phyloP scores from a whole-genome alignment of 2,329 filamentous ascomycete genomes.

The Chaetoscypha palmicola region DNA sequence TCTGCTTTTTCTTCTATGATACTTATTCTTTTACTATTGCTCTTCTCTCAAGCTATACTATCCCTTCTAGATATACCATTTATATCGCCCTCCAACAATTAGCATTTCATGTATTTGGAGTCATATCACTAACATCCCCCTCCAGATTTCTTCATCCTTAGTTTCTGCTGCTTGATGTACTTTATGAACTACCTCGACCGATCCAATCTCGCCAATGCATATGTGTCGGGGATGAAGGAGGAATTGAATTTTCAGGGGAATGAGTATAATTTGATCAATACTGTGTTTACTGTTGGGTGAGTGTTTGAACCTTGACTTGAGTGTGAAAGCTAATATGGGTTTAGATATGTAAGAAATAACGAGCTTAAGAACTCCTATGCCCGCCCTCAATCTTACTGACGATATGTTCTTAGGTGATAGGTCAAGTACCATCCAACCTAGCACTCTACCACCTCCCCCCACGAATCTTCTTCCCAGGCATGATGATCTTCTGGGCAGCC shows the following conservation, averaged over 20 bases:
- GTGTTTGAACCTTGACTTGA: too few species aligned
- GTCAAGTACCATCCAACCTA: constrained; percentile 55
- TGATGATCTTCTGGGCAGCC: constrained; percentile 57
- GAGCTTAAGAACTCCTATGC: constrained; percentile 10
- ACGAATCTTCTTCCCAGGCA: constrained; percentile 55
- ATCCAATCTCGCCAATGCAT: constrained; percentile 46
- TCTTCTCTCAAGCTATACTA: too few species aligned
- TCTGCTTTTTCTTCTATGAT: too few species aligned
- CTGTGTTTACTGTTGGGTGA: constrained; percentile 35
- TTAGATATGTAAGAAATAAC: too few species aligned
- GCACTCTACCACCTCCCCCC: constrained; percentile 57
- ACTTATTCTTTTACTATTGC: too few species aligned
- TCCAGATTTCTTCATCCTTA: constrained; percentile 29
- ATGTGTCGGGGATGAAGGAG: constrained; percentile 47
- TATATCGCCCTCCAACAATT: too few species aligned
- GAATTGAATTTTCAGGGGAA: constrained; percentile 42
- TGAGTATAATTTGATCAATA: constrained; percentile 48
- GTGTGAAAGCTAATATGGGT: too few species aligned
- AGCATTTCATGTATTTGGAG: not conserved
- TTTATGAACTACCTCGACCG: constrained; percentile 38
- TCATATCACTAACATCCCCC: not conserved
- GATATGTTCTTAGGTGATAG: constrained; percentile 40
- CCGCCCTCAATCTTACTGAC: not conserved
- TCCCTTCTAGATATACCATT: too few species aligned
- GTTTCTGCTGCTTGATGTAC: constrained; percentile 36